phyloP scores from a whole-genome alignment of 108 stramenopile species.

The Parietichytrium sp. region DNA sequence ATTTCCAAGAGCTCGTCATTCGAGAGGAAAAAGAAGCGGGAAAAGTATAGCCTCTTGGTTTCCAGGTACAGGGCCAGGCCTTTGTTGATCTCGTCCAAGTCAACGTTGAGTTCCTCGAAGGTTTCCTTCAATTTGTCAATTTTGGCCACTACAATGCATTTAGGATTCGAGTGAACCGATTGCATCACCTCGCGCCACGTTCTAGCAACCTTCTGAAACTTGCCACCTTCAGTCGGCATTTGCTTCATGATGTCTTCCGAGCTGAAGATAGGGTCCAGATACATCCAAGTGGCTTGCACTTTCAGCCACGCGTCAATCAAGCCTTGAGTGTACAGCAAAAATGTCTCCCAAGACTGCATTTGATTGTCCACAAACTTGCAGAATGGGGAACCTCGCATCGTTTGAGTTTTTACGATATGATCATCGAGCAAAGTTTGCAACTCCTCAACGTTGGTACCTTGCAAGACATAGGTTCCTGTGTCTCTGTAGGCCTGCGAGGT shows the following conservation, averaged over 20 bases:
- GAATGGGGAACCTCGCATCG: constrained; percentile 64
- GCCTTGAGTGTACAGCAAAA: constrained; percentile 56
- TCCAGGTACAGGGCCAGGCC: constrained; percentile 67
- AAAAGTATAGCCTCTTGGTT: constrained; percentile 69
- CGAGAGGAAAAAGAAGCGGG: constrained; percentile 69
- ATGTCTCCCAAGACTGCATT: constrained; percentile 54
- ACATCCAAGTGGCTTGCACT: constrained; percentile 67
- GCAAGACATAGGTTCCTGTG: constrained; percentile 62
- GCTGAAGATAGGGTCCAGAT: constrained; percentile 69
- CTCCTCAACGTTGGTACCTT: constrained; percentile 56
- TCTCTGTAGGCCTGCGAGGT: constrained; percentile 62
- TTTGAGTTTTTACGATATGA: constrained; percentile 67
- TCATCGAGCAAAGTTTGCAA: constrained; percentile 66
- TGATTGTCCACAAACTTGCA: constrained; percentile 55
- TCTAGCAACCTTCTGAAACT: constrained; percentile 63
- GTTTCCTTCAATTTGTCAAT: constrained; percentile 52
- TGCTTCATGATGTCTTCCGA: constrained; percentile 69
- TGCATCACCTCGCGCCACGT: constrained; percentile 58
- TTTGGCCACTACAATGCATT: constrained; percentile 50
- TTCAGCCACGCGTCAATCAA: constrained; percentile 60
- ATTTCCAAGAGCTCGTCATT: constrained; percentile 70
- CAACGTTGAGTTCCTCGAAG: constrained; percentile 52
- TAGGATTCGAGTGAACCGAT: not conserved
- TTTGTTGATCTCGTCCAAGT: constrained; percentile 66
- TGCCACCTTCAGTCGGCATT: constrained; percentile 63